Conservation (phyloP, 495 filamentous ascomycete genomes). For the Clohesyomyces aquaticus region DNA sequence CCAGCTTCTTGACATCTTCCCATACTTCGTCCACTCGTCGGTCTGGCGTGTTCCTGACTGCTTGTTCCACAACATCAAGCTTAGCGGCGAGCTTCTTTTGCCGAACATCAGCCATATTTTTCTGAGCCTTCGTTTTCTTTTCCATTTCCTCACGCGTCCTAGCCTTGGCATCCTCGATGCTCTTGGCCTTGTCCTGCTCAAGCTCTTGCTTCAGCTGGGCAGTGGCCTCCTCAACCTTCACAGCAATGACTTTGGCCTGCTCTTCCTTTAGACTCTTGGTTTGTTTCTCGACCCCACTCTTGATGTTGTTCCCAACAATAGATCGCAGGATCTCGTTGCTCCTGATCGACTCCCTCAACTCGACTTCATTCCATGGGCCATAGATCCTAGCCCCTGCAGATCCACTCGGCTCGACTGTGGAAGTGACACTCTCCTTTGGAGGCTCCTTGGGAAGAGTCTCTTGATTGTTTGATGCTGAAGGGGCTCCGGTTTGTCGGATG, state of each 20-base stretch:
- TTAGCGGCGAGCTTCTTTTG: slow-evolving; percentile 67
- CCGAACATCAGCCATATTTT: slow-evolving; percentile 81
- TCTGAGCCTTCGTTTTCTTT: slow-evolving; percentile 64
- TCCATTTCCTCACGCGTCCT: slow-evolving; percentile 57
- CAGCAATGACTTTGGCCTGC: slow-evolving; percentile 37
- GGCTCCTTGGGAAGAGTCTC: neutral
- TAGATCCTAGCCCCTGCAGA: slow-evolving; percentile 6
- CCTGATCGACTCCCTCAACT: slow-evolving; percentile 56
- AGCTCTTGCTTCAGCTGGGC: slow-evolving; percentile 46
- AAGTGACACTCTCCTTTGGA: neutral
- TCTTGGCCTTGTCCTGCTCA: slow-evolving; percentile 48
- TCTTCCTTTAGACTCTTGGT: neutral
- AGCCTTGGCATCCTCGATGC: slow-evolving; percentile 53
- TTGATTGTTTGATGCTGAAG: neutral
- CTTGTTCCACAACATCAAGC: slow-evolving; percentile 74
- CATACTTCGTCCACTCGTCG: slow-evolving; percentile 82
- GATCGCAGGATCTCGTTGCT: slow-evolving; percentile 66
- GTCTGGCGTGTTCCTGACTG: slow-evolving; percentile 80
- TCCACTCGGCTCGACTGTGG: slow-evolving; percentile 3
- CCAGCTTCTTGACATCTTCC: slow-evolving; percentile 67
- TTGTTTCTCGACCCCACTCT: neutral
- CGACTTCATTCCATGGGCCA: slow-evolving; percentile 48
- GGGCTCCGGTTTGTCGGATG: neutral
- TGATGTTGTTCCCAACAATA: slow-evolving; percentile 70
- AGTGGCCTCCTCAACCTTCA: slow-evolving; percentile 48